Percentiles rank a stretch among this genome's conserved stretches.
phyloP scores from a whole-genome alignment of 2,329 filamentous ascomycete genomes.

The Pezicula rhizophila region DNA sequence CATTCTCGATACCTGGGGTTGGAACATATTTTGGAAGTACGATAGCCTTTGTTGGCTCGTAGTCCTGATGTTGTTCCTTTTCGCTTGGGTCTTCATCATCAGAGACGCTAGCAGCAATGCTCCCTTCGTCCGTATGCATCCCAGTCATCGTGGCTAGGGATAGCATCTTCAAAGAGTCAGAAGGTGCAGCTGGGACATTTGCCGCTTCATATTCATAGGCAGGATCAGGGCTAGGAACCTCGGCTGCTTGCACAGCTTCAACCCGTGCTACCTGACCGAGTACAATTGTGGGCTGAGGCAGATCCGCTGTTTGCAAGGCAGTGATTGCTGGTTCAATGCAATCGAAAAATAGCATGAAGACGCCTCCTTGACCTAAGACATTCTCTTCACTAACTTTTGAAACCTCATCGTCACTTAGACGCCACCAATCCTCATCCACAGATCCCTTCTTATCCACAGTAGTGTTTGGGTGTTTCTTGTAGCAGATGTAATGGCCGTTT shows the following conservation, averaged over 20 bases:
- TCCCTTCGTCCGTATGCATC: slow-evolving; percentile 8
- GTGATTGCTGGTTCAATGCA: slow-evolving; percentile 44
- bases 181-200: slow-evolving; percentile 13
- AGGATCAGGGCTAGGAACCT: no score
- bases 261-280: neutral
- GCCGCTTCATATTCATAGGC: slow-evolving; percentile 2
- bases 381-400: slow-evolving; percentile 64
- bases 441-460: slow-evolving; percentile 15
- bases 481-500: slow-evolving; percentile 93
- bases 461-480: slow-evolving; percentile 58
- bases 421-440: slow-evolving; percentile 64
- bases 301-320: neutral
- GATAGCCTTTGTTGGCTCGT: slow-evolving; percentile 22
- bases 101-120: slow-evolving; percentile 18
- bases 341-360: slow-evolving; percentile 98
- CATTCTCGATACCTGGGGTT: slow-evolving; percentile 12
- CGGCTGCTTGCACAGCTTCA: neutral
- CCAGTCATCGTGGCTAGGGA: slow-evolving; percentile 2
- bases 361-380: slow-evolving; percentile 69
- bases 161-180: slow-evolving; percentile 12
- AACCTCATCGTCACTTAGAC: slow-evolving; percentile 85
- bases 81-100: slow-evolving; percentile 11
- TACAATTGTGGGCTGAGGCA: neutral
- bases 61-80: slow-evolving; percentile 8
- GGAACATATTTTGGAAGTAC: slow-evolving; percentile 20